Base-by-base conservation (phyloP, 129 eudicot species). In the Ambrosia trifida region DNA sequence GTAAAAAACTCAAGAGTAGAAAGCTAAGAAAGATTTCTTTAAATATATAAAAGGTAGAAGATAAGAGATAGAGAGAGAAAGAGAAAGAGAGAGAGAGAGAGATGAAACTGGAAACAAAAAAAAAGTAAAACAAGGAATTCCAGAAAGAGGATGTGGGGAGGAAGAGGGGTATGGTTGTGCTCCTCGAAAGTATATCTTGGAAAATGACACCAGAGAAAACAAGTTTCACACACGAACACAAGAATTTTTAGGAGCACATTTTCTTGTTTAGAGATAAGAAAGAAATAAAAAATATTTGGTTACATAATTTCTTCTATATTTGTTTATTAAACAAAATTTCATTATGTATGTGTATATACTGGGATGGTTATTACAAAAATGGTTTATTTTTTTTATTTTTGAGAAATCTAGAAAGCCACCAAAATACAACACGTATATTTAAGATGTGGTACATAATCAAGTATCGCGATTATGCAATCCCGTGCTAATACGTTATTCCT, bases 161-260 rank as follows among this genome's bases (percentile, higher is more conserved):
- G 63, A 70, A 61, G 79, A 66, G 54, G 72, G 72, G 87, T 79
- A 80, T 70, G 69, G 68, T 64, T 73, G 62, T 53, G 73, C 73
- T 84, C 81, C 89, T 87, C 78, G 83, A 90, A 85, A 79, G 86
- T 83, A 80, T 81, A 85, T 83, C 71, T 83, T 30, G 64, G 95
- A 90, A 85, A 90, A 87, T 85, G 97, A 90, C 95, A 90, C 75
- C 81, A 80, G 85, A 84, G 78, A 80, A 82, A 85, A 80, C 71
- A 67, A 73, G 78, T 72, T 78, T 62, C 19, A 58, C 64, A 13
- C 19, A 58, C 41, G 64, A 58, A 58, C 64, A 58, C 18, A 12
- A 13, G 36, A 20, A 56, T 3, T 56, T 56, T 56, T 20, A 11
- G 4, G 17, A 58, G 30, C 18, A 28, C 30, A 11, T 58, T 58